phyloP scores from a whole-genome alignment of 1,284 basidiomycete genomes.

The Mycosarcoma mackinlayi region DNA sequence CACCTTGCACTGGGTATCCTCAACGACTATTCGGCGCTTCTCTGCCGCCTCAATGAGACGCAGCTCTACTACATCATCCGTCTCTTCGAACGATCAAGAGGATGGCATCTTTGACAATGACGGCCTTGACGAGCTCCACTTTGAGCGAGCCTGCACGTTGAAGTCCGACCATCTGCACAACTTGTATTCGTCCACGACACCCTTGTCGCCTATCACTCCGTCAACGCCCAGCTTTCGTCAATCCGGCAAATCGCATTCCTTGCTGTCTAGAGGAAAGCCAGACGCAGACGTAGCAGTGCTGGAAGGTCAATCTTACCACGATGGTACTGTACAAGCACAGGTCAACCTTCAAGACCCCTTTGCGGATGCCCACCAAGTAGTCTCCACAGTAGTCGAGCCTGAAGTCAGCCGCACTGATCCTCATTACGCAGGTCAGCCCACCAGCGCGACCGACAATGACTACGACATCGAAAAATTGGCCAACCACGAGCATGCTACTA shows the following conservation, averaged over 20 bases:
- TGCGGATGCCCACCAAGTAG: slow-evolving; percentile 8
- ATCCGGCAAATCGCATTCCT: too few species aligned
- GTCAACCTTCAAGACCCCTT: slow-evolving; percentile 9
- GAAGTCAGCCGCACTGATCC: background rate
- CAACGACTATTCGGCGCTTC: too few species aligned
- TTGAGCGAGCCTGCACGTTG: slow-evolving; percentile 3
- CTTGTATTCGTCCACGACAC: too few species aligned
- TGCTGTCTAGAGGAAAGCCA: background rate
- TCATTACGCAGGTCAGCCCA: slow-evolving; percentile 5
- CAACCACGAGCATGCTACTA: background rate
- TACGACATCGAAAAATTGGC: slow-evolving; percentile 18
- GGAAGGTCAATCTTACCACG: too few species aligned
- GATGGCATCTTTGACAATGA: slow-evolving; percentile 17
- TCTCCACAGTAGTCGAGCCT: background rate
- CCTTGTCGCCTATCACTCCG: slow-evolving; percentile 2
- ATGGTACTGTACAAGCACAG: too few species aligned
- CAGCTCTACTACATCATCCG: background rate
- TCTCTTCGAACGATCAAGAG: slow-evolving; percentile 7
- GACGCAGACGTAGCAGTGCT: too few species aligned
- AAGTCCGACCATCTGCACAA: too few species aligned
- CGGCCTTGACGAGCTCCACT: background rate
- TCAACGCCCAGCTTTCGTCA: background rate
- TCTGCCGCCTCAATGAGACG: slow-evolving; percentile 1
- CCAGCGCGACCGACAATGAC: slow-evolving; percentile 6
- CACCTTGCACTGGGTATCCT: too few species aligned